These are phyloP conservation scores for Phytophthora melonis DNA, from an alignment of 352 stramenopile genomes.

Conservation along the genomic window DNA sequence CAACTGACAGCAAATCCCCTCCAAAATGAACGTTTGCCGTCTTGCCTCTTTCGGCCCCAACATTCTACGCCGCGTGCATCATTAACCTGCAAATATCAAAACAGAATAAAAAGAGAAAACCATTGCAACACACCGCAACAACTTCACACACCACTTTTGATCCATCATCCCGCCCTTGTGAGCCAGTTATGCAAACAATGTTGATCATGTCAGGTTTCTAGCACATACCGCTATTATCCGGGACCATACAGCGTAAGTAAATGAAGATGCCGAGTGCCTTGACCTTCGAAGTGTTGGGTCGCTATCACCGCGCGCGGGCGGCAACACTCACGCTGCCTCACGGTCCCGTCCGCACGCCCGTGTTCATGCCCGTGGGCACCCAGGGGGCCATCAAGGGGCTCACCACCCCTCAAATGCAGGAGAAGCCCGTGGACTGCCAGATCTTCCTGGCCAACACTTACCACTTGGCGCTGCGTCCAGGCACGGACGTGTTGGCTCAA, in stretches of 20 bases:
- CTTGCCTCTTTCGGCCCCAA: slow-evolving; percentile 16
- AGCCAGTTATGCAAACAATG: slow-evolving; percentile 19
- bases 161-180: neutral
- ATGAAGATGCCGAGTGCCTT: slow-evolving; percentile 62
- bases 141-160: neutral
- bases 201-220: slow-evolving; percentile 32
- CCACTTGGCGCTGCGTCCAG: slow-evolving; percentile 95
- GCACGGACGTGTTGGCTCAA: slow-evolving; percentile 83
- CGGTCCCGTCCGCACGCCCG: slow-evolving; percentile 89
- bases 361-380: slow-evolving; percentile 98
- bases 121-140: slow-evolving; percentile 5
- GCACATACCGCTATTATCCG: neutral
- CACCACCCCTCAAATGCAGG: slow-evolving; percentile 81
- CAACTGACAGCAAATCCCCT: slow-evolving; percentile 17
- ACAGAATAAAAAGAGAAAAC: neutral
- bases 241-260: no score
- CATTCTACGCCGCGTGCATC: slow-evolving; percentile 12
- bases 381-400: slow-evolving; percentile 97
- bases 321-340: slow-evolving; percentile 85
- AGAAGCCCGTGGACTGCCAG: slow-evolving; percentile 74
- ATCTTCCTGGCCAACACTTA: slow-evolving; percentile 99
- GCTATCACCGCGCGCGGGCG: slow-evolving; percentile 70
- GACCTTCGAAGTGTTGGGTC: slow-evolving; percentile 55
- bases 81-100: slow-evolving; percentile 37
- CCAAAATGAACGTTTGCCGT: slow-evolving; percentile 30